phyloP scores from a whole-genome alignment of 2,329 filamentous ascomycete genomes.

The Pseudogymnoascus sp. region DNA sequence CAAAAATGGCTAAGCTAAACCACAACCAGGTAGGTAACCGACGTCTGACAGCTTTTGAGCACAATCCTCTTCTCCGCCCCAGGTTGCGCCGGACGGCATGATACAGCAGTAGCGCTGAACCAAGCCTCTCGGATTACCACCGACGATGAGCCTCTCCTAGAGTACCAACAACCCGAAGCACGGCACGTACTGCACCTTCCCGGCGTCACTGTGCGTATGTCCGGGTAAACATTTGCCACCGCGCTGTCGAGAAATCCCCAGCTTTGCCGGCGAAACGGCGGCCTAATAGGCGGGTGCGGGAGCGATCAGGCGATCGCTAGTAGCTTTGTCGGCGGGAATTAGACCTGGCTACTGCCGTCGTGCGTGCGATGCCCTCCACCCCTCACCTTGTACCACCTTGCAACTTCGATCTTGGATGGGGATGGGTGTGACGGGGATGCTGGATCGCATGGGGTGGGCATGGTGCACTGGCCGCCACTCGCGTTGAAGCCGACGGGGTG shows the following conservation, averaged over 20 bases:
- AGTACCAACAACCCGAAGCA: not conserved
- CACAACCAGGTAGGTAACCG: not conserved
- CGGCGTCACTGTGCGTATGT: not conserved
- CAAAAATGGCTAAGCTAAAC: not conserved
- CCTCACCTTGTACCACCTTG: not conserved
- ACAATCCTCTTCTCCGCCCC: not conserved
- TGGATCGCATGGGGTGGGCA: not conserved
- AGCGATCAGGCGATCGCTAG: slow-evolving; percentile 8
- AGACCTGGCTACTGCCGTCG: not conserved
- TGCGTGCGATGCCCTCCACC: not conserved
- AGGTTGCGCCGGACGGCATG: not conserved
- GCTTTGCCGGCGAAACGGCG: not conserved
- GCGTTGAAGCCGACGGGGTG: slow-evolving; percentile 4
- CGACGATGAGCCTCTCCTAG: not conserved
- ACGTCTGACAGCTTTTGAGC: not conserved
- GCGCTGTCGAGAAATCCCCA: not conserved
- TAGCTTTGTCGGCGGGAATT: not conserved
- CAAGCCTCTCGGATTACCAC: not conserved
- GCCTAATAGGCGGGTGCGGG: slow-evolving; percentile 2
- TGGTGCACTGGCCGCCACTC: not conserved
- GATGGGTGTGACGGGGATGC: not conserved
- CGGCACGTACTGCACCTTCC: not conserved
- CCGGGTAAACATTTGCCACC: not conserved
- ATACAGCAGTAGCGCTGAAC: not conserved
- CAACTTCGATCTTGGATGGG: not conserved